Evolutionary conservation across 179 eudicot genomes (phyloP).

Genomic region (Silene vulgaris): DNA sequence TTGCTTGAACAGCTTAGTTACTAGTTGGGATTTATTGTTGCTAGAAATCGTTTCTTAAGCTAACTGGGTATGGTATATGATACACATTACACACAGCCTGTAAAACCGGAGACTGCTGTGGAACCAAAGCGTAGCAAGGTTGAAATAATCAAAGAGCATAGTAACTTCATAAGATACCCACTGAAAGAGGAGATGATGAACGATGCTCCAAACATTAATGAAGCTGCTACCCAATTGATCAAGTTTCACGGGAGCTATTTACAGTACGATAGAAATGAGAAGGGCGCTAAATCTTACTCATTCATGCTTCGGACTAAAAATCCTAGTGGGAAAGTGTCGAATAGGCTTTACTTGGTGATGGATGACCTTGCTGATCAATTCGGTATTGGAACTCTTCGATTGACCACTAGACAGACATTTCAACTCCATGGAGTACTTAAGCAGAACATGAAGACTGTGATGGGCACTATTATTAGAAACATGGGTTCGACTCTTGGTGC

Average conservation of each 20-base stretch:
- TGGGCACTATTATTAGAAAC: slow-evolving; percentile 71
- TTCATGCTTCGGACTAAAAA: slow-evolving; percentile 98
- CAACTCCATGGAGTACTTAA: slow-evolving; percentile 95
- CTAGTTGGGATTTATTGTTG: background rate
- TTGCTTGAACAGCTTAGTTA: too few species aligned
- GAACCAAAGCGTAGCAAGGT: slow-evolving; percentile 94
- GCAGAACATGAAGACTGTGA: slow-evolving; percentile 87
- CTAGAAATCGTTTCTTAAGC: background rate
- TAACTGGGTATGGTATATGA: slow-evolving; percentile 10
- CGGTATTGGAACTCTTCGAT: slow-evolving; percentile 90
- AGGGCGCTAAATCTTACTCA: slow-evolving; percentile 74
- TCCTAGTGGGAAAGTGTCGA: slow-evolving; percentile 89
- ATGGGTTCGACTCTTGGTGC: slow-evolving; percentile 99
- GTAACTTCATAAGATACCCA: slow-evolving; percentile 91
- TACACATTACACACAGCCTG: slow-evolving; percentile 55
- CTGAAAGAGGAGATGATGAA: slow-evolving; percentile 84
- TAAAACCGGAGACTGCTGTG: slow-evolving; percentile 57
- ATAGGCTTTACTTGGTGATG: slow-evolving; percentile 79
- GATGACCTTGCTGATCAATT: slow-evolving; percentile 95
- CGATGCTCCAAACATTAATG: slow-evolving; percentile 75
- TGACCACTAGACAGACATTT: slow-evolving; percentile 95
- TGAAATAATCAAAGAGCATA: slow-evolving; percentile 86
- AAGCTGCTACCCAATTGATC: slow-evolving; percentile 82
- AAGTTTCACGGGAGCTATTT: slow-evolving; percentile 97
- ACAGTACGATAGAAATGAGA: slow-evolving; percentile 69